A percentile compares a stretch with the other conserved stretches of the same genome.
Evolutionary conservation across 1,139 yeast genomes (phyloP).

Genomic region (Geotrichum candidum): DNA sequence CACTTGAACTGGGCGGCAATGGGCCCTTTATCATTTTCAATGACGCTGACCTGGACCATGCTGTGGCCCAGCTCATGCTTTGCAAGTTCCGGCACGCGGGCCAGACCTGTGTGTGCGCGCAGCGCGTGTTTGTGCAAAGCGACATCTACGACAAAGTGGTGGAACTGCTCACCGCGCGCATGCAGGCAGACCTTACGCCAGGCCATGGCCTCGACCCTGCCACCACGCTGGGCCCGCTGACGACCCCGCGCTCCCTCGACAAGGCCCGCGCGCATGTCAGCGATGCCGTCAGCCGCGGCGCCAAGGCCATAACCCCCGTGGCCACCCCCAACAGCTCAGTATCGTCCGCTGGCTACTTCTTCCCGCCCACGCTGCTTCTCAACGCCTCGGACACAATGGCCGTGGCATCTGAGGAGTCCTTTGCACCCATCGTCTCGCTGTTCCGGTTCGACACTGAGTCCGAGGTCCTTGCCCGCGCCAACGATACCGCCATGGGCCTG

Average conservation of each 20-base stretch:
- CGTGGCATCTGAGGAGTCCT: constrained; percentile 62
- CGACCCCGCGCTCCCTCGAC: constrained; percentile 49
- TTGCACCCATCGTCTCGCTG: constrained; percentile 65
- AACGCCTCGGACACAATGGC: constrained; percentile 54
- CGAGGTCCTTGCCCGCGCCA: constrained; percentile 58
- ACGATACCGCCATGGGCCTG: constrained; percentile 52
- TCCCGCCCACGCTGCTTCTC: constrained; percentile 57
- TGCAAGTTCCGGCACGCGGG: constrained; percentile 55
- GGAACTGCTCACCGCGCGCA: constrained; percentile 46
- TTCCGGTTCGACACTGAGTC: constrained; percentile 44
- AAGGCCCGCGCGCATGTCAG: constrained; percentile 56
- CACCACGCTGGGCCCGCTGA: constrained; percentile 64
- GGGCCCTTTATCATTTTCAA: constrained; percentile 74
- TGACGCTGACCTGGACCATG: constrained; percentile 61
- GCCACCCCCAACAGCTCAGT: constrained; percentile 38
- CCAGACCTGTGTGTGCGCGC: constrained; percentile 85
- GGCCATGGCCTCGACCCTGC: constrained; percentile 60
- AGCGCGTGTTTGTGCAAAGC: constrained; percentile 74
- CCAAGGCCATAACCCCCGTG: constrained; percentile 43
- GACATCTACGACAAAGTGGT: constrained; percentile 63
- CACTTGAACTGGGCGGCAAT: constrained; percentile 83
- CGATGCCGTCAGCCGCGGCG: constrained; percentile 64
- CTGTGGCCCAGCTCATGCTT: constrained; percentile 38
- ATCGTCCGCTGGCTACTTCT: constrained; percentile 37
- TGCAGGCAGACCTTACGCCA: constrained; percentile 45